Evolutionary conservation across 2,329 filamentous ascomycete genomes (phyloP), one percentile per base, ranked within the genome.

Genomic region (Colletotrichum cuscutae): DNA sequence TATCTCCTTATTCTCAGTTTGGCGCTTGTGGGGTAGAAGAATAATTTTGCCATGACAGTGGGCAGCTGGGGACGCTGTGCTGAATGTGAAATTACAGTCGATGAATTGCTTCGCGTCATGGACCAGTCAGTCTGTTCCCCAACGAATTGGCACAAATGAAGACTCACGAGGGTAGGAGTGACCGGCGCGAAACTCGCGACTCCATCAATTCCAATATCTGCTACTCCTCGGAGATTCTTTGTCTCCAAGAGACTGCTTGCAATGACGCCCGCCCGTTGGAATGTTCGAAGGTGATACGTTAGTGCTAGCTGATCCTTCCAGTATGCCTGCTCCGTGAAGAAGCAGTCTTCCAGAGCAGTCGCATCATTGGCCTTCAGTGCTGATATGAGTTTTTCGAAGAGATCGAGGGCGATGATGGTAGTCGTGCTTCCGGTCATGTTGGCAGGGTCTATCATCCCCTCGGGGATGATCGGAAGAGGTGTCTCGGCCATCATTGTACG

Each of bases 1-100:
- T n/a, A 4, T 19, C 22, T 7, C 75, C 42, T 2, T 32, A 54
- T 1, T 60, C 3, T 1, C 74, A 4, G 26, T 60, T 2, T n/a
- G 13, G n/a, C 56, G 66, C 56, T 54, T 62, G 11, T 67, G 42
- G 24, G 76, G 80, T 35, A 84, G 60, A 2, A 84, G 75, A 3
- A 81, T 35, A 7, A 83, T 42, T 22, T 78, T 79, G 1, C 81
- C 82, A 2, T 73, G 75, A 61, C 81, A 81, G 0, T 37, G 78
- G 0, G 78, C 79, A 3, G 72, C 78, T 9, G 42, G 1, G 82
- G 75, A 76, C 1, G 6, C 53, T 0, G 83, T 84, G 49, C 73
- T 76, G 71, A 84, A 84, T 0, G 68, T 42, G 9, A 84, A 75
- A 24, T 68, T 69, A 53, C 71, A 71, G 24, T 74, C 68, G 15